phyloP scores from a whole-genome alignment of 1,139 yeast genomes.

The Saccharomyces hybrid region DNA sequence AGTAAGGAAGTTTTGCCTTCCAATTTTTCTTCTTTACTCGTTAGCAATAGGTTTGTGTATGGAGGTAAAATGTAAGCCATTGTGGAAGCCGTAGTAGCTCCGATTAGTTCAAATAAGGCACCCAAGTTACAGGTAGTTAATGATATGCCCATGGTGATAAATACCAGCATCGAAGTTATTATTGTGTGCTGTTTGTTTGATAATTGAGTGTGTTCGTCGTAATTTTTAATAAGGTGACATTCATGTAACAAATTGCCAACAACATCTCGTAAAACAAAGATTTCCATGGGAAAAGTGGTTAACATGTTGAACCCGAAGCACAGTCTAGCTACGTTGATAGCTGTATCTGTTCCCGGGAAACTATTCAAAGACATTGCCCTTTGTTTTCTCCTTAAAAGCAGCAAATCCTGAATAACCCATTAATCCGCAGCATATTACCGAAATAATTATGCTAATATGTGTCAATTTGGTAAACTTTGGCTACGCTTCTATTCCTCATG shows the following conservation, averaged over 20 bases:
- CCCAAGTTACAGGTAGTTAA: slow-evolving; percentile 83
- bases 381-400: slow-evolving; percentile 68
- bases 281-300: slow-evolving; percentile 85
- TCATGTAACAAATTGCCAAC: slow-evolving; percentile 51
- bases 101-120: slow-evolving; percentile 78
- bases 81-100: slow-evolving; percentile 86
- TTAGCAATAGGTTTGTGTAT: slow-evolving; percentile 62
- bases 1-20: slow-evolving; percentile 45
- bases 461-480: slow-evolving; percentile 71
- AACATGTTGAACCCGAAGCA: slow-evolving; percentile 93
- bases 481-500: slow-evolving; percentile 63
- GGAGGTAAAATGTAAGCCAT: slow-evolving; percentile 94
- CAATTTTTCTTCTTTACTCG: slow-evolving; percentile 44
- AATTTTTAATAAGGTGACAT: slow-evolving; percentile 21
- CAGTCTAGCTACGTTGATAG: slow-evolving; percentile 77
- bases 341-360: slow-evolving; percentile 64
- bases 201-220: slow-evolving; percentile 33
- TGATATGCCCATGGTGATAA: slow-evolving; percentile 67
- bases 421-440: slow-evolving; percentile 68
- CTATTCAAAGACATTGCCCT: slow-evolving; percentile 85
- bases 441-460: slow-evolving; percentile 74
- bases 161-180: slow-evolving; percentile 61
- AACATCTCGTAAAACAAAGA: slow-evolving; percentile 85
- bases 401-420: slow-evolving; percentile 78
- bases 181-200: slow-evolving; percentile 47